Evolutionary conservation across 371 early-diverging fungal genomes (phyloP).

Genomic region (Zychaea mexicana): DNA sequence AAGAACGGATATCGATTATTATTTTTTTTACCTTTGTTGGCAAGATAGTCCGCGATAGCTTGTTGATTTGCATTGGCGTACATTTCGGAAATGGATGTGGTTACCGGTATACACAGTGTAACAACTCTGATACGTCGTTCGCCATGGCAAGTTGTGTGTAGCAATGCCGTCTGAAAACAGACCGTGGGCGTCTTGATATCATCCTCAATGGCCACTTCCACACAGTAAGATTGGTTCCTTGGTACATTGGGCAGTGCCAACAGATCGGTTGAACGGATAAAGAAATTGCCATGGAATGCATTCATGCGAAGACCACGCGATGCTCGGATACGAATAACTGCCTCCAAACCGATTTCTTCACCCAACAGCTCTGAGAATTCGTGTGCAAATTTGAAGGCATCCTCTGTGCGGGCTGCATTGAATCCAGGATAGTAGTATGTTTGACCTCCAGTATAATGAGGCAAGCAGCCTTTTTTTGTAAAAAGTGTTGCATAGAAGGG

Average conservation of each 20-base stretch:
- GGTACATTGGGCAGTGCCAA: constrained; percentile 93
- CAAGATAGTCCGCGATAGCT: constrained; percentile 80
- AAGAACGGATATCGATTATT: neutral
- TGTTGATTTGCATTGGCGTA: constrained; percentile 85
- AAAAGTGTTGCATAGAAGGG: neutral
- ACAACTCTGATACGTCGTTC: constrained; percentile 97
- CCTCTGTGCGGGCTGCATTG: constrained; percentile 84
- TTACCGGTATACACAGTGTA: constrained; percentile 91
- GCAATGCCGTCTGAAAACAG: constrained; percentile 96
- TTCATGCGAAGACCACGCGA: constrained; percentile 87
- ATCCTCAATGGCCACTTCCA: constrained; percentile 90
- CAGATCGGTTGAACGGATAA: constrained; percentile 94
- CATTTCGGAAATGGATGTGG: constrained; percentile 77
- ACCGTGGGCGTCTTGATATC: constrained; percentile 77
- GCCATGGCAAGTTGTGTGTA: constrained; percentile 83
- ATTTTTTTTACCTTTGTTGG: constrained; percentile 73
- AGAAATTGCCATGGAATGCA: constrained; percentile 96
- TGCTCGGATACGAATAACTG: constrained; percentile 94
- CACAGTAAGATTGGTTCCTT: constrained; percentile 92
- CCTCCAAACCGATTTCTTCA: constrained; percentile 90
- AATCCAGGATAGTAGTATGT: constrained; percentile 96
- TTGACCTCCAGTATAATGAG: constrained; percentile 95
- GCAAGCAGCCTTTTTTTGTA: constrained; percentile 63
- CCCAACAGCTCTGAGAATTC: constrained; percentile 88
- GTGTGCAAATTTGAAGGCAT: constrained; percentile 84